Evolutionary conservation across 306 rosid genomes (phyloP).

Genomic region (Pueraria montana): DNA sequence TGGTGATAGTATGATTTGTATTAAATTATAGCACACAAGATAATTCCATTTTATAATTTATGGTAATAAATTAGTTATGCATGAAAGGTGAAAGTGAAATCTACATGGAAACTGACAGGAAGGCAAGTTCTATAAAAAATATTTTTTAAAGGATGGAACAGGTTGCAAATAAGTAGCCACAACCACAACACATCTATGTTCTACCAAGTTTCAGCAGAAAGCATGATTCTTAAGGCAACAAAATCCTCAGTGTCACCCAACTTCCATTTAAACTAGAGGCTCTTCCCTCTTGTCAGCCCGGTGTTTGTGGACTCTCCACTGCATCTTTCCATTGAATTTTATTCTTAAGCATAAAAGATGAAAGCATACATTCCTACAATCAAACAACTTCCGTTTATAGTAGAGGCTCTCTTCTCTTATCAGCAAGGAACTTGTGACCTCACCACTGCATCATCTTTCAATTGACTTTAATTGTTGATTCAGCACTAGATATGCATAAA

Average conservation of each 20-base stretch:
- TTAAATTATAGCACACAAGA: conserved; percentile 19
- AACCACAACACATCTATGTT: background rate
- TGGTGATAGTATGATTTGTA: background rate
- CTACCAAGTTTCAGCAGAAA: conserved; percentile 10
- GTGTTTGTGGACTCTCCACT: background rate
- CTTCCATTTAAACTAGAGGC: conserved; percentile 29
- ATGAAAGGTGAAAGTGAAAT: conserved; percentile 8
- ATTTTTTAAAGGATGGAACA: conserved; percentile 1
- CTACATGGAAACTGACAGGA: background rate
- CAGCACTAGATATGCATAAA: background rate
- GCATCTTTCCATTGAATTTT: background rate
- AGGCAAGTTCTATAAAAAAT: background rate
- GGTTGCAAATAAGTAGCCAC: conserved; percentile 22
- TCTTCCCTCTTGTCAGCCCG: background rate
- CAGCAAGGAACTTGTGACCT: background rate
- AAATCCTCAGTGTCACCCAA: background rate
- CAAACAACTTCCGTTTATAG: background rate
- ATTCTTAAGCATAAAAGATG: background rate
- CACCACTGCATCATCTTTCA: background rate
- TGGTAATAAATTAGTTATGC: conserved; percentile 6
- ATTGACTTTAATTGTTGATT: conserved; percentile 18
- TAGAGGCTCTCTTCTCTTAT: background rate
- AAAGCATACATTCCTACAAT: background rate
- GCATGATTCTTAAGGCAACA: background rate
- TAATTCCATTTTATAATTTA: conserved; percentile 20